These are phyloP conservation scores for Hyparrhenia diplandra DNA, from an alignment of 176 grass and related monocot genomes.

Conservation along the genomic window DNA sequence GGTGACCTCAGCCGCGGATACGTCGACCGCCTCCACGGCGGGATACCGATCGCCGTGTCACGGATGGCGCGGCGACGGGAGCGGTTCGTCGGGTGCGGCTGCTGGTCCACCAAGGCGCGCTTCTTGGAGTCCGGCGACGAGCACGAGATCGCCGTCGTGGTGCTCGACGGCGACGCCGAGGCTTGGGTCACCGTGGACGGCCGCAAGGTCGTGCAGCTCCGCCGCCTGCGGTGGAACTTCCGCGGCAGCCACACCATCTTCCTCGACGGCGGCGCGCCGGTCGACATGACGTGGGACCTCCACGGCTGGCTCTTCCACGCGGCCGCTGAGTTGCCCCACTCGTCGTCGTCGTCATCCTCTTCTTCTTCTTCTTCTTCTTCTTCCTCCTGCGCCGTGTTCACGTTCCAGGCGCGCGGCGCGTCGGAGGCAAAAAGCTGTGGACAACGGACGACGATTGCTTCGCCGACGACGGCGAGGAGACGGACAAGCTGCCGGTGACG, in stretches of 20 bases:
- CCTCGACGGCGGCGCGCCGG: constrained; percentile 47
- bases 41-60: constrained; percentile 48
- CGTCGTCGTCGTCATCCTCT: not conserved
- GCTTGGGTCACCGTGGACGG: constrained; percentile 52
- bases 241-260: constrained; percentile 62
- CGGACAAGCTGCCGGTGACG: not conserved
- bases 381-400: constrained; percentile 51
- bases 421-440: constrained; percentile 42
- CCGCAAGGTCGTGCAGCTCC: constrained; percentile 47
- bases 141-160: constrained; percentile 63
- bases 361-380: constrained; percentile 20
- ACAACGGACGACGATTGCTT: constrained; percentile 15
- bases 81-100: constrained; percentile 47
- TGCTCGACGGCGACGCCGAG: constrained; percentile 53
- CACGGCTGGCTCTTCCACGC: constrained; percentile 60
- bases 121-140: constrained; percentile 61
- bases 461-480: not conserved
- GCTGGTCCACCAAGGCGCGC: constrained; percentile 43
- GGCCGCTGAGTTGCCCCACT: not conserved
- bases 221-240: constrained; percentile 55
- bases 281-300: constrained; percentile 72
- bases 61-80: constrained; percentile 51
- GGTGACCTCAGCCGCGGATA: constrained; percentile 71
- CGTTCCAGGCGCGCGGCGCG: constrained; percentile 51
- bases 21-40: constrained; percentile 47